Evolutionary conservation across 306 rosid genomes (phyloP).

Genomic region (Senna tora): DNA sequence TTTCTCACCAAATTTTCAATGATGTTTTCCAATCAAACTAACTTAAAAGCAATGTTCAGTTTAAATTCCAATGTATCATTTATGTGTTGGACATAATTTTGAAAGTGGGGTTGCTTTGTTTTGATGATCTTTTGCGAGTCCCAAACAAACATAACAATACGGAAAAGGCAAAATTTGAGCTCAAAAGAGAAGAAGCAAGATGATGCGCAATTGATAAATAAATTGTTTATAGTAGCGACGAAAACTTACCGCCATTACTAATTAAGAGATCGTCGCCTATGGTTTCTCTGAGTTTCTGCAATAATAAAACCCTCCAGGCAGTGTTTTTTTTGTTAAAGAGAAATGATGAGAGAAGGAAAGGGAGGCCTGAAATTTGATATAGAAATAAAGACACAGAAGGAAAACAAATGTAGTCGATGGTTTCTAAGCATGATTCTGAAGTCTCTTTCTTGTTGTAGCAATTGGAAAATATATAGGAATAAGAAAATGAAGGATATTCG

Average conservation of each 20-base stretch:
- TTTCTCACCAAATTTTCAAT: too few species aligned
- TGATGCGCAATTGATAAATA: background rate
- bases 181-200: background rate
- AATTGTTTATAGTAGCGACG: background rate
- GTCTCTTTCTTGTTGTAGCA: conserved; percentile 2
- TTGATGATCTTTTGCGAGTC: background rate
- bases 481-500: background rate
- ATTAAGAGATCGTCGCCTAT: background rate
- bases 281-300: conserved; percentile 17
- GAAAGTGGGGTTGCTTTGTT: background rate
- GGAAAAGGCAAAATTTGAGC: background rate
- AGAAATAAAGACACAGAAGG: background rate
- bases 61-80: too few species aligned
- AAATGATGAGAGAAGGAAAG: background rate
- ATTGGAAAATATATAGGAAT: background rate
- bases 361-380: background rate
- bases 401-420: conserved; percentile 10
- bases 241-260: conserved; percentile 41
- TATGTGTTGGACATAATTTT: too few species aligned
- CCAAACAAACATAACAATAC: too few species aligned
- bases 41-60: too few species aligned
- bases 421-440: conserved; percentile 25
- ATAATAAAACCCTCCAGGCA: background rate
- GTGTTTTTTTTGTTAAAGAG: background rate
- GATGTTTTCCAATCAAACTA: background rate